Evolutionary conservation across 1,284 basidiomycete species (phyloP).

Genomic region (Irpex sp.): DNA sequence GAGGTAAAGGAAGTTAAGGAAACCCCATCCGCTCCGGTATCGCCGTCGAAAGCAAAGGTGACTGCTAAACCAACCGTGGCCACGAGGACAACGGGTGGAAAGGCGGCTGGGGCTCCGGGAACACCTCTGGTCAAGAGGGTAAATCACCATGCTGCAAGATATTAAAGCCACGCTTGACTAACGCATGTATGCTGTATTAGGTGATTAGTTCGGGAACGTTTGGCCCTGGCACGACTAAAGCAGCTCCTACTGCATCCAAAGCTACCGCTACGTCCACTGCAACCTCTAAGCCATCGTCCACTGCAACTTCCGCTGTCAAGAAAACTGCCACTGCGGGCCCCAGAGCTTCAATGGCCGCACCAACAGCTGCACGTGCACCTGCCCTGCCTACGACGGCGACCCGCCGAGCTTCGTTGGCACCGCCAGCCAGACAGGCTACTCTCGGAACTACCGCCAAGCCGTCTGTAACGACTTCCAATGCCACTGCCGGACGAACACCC

Average conservation of each 20-base stretch:
- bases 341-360: slow-evolving; percentile 37
- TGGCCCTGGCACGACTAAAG: slow-evolving; percentile 54
- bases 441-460: slow-evolving; percentile 21
- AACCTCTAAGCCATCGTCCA: slow-evolving; percentile 22
- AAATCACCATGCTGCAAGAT: slow-evolving; percentile 21
- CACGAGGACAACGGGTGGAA: slow-evolving; percentile 38
- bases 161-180: slow-evolving; percentile 2
- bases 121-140: slow-evolving; percentile 67
- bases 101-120: slow-evolving; percentile 34
- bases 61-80: slow-evolving; percentile 28
- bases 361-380: slow-evolving; percentile 1
- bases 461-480: slow-evolving; percentile 9
- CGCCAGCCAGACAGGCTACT: slow-evolving; percentile 29
- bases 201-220: slow-evolving; percentile 67
- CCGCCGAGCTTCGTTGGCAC: slow-evolving; percentile 14
- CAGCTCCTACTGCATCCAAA: slow-evolving; percentile 33
- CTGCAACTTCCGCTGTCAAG: slow-evolving; percentile 20
- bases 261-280: slow-evolving; percentile 37
- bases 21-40: slow-evolving; percentile 14
- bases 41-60: slow-evolving; percentile 24
- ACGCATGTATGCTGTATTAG: slow-evolving; percentile 31
- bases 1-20: slow-evolving; percentile 3
- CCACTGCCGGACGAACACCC: slow-evolving; percentile 14
- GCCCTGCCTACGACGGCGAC: slow-evolving; percentile 11
- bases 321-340: neutral